Conservation (phyloP, 2,329 filamentous ascomycete species). For the Cercospora zeae-maydis region DNA sequence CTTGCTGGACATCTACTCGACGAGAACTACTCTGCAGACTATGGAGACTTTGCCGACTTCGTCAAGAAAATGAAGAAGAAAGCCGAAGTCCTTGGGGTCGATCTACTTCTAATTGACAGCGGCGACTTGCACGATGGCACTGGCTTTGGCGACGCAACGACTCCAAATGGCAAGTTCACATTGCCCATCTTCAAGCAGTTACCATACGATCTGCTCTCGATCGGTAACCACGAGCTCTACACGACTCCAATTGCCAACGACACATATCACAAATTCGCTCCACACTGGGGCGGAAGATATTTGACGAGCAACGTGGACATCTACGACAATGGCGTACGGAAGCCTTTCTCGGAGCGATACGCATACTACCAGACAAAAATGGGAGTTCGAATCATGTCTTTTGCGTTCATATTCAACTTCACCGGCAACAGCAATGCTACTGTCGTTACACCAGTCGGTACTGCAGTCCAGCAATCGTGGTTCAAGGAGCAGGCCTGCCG, state of each 20-base stretch:
- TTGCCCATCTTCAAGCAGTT: conserved; percentile 49
- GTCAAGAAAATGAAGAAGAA: conserved; percentile 58
- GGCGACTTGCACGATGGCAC: conserved; percentile 66
- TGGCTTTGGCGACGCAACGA: conserved; percentile 51
- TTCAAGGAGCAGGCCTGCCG: conserved; percentile 57
- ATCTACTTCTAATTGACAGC: conserved; percentile 59
- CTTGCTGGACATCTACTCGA: conserved; percentile 52
- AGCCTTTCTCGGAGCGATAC: conserved; percentile 42
- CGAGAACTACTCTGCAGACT: conserved; percentile 62
- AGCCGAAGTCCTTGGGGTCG: conserved; percentile 55
- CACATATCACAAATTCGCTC: conserved; percentile 57
- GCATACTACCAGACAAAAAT: conserved; percentile 51
- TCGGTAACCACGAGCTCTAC: conserved; percentile 65
- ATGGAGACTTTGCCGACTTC: conserved; percentile 63
- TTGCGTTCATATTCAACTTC: conserved; percentile 51
- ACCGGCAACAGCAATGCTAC: conserved; percentile 59
- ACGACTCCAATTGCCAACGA: conserved; percentile 60
- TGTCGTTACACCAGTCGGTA: conserved; percentile 55
- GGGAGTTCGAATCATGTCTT: conserved; percentile 51
- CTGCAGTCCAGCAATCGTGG: conserved; percentile 55
- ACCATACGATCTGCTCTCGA: conserved; percentile 51
- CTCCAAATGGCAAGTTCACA: conserved; percentile 54
- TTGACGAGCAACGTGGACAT: conserved; percentile 54
- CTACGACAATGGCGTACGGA: conserved; percentile 21
- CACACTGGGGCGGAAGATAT: conserved; percentile 54